These are phyloP conservation scores for Trametes pubescens DNA, from an alignment of 1,284 basidiomycete species.

Conservation along the genomic window DNA sequence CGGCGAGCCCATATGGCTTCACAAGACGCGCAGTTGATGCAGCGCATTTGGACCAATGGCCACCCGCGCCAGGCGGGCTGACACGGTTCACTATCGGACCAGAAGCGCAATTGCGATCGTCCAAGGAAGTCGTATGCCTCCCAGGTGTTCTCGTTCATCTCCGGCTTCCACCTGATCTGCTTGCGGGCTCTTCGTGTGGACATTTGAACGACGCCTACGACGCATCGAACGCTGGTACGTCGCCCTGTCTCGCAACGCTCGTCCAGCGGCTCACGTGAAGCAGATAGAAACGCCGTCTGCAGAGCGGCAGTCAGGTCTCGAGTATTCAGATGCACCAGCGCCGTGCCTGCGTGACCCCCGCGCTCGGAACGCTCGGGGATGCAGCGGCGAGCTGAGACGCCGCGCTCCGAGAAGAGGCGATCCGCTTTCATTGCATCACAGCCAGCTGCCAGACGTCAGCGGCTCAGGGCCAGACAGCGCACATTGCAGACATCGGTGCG, in stretches of 20 bases:
- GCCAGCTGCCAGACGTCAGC: constrained; percentile 18
- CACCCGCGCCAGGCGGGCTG: background rate
- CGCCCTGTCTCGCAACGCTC: background rate
- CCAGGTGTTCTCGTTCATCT: background rate
- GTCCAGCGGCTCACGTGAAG: constrained; percentile 3
- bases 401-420: background rate
- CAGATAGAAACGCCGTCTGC: background rate
- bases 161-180: constrained; percentile 7
- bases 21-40: background rate
- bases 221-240: constrained; percentile 1
- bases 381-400: constrained; percentile 1
- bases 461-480: background rate
- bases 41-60: background rate
- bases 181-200: background rate
- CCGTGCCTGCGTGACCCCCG: background rate
- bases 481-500: background rate
- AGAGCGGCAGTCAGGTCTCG: background rate
- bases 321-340: background rate
- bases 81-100: constrained; percentile 7
- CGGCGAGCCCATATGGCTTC: background rate
- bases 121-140: background rate
- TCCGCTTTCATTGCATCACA: constrained; percentile 9
- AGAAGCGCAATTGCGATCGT: background rate
- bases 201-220: too few relatives aligned
- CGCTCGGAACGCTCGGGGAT: background rate